phyloP scores from a whole-genome alignment of 2,329 filamentous ascomycete genomes.

The Elsinoe fawcettii region DNA sequence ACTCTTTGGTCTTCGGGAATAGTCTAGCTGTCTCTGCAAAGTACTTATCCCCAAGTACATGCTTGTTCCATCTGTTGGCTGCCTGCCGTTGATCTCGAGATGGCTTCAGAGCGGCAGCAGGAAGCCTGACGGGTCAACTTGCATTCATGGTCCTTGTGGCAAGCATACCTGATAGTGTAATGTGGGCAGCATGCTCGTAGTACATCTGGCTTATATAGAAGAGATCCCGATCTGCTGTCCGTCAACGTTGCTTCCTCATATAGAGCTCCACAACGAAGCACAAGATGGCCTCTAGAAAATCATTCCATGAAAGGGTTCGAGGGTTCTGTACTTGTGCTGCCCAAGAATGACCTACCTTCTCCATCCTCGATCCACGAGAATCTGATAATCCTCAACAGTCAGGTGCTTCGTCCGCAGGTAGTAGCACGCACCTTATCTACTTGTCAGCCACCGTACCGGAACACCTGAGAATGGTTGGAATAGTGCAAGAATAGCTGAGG shows the following conservation, averaged over 20 bases:
- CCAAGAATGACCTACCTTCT: constrained; percentile 48
- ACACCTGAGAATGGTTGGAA: background rate
- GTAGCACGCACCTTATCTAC: constrained; percentile 59
- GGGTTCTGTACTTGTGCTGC: constrained; percentile 23
- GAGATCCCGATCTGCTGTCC: constrained; percentile 41
- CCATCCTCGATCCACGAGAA: constrained; percentile 67
- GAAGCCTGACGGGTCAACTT: constrained; percentile 44
- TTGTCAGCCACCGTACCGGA: constrained; percentile 20
- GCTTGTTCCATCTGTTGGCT: constrained; percentile 67
- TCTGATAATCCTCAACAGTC: constrained; percentile 61
- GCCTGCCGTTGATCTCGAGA: constrained; percentile 66
- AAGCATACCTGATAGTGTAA: constrained; percentile 59
- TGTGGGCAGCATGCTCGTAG: constrained; percentile 82
- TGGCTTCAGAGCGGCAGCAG: constrained; percentile 56
- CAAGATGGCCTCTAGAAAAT: background rate
- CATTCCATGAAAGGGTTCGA: background rate
- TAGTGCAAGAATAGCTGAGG: no score
- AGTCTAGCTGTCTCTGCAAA: constrained; percentile 54
- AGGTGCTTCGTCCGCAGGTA: constrained; percentile 57
- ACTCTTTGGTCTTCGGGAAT: constrained; percentile 60
- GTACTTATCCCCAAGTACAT: constrained; percentile 62
- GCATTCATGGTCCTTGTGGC: background rate
- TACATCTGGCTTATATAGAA: constrained; percentile 73
- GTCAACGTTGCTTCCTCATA: background rate
- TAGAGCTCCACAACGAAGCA: background rate